Evolutionary conservation across 805 yeast species (phyloP).

Genomic region (Schwanniomyces vanrijiae): DNA sequence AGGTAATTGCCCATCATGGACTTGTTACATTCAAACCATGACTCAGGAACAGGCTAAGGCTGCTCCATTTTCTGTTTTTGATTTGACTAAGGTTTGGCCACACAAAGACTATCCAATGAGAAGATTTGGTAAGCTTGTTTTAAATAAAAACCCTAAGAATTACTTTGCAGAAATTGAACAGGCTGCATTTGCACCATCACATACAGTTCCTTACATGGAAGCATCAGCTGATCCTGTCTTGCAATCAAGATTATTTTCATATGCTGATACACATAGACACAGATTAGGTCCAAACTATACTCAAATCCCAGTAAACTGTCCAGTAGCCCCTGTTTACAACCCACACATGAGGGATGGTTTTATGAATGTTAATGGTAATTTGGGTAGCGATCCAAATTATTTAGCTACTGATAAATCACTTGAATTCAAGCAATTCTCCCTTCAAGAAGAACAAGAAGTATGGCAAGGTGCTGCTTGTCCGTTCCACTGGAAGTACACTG

Average conservation of each 20-base stretch:
- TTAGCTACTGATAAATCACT: constrained; percentile 56
- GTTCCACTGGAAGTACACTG: constrained; percentile 79
- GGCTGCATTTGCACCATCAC: constrained; percentile 70
- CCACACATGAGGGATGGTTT: constrained; percentile 86
- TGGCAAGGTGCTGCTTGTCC: constrained; percentile 84
- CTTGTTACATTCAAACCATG: constrained; percentile 82
- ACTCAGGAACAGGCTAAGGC: constrained; percentile 76
- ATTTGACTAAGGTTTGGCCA: constrained; percentile 92
- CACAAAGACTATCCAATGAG: constrained; percentile 83
- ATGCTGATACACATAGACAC: constrained; percentile 76
- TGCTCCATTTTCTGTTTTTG: constrained; percentile 80
- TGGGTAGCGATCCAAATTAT: constrained; percentile 78
- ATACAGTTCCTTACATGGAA: constrained; percentile 73
- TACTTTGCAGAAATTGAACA: constrained; percentile 73
- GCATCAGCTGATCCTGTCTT: constrained; percentile 77
- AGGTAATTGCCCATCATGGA: constrained; percentile 84
- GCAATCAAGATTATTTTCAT: constrained; percentile 74
- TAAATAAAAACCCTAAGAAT: constrained; percentile 83
- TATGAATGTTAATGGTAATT: constrained; percentile 60
- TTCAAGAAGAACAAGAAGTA: constrained; percentile 70
- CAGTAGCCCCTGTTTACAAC: constrained; percentile 49
- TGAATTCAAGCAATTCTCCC: constrained; percentile 43
- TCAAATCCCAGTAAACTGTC: constrained; percentile 90
- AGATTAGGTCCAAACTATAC: constrained; percentile 74
- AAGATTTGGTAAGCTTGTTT: constrained; percentile 74